Conservation (phyloP, 2,329 filamentous ascomycete species). For the Neofusicoccum laricinum region DNA sequence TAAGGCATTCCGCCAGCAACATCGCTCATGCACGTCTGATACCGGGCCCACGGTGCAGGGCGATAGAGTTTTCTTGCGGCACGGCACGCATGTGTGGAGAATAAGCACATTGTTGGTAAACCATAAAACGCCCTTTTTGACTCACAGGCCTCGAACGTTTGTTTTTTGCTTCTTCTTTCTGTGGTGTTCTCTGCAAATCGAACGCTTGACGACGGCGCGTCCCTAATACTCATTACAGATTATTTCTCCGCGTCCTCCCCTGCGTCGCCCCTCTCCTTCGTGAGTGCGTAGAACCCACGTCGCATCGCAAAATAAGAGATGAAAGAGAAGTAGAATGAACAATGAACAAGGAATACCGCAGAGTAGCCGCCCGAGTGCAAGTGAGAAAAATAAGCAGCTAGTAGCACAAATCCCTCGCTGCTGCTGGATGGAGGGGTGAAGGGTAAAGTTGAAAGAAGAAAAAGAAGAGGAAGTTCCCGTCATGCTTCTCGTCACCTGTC, state of each 20-base stretch:
- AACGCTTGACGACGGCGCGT: background rate
- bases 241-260: slow-evolving; percentile 1
- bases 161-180: background rate
- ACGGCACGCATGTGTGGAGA: background rate
- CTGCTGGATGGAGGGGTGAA: background rate
- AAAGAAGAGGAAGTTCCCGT: background rate
- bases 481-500: slow-evolving; percentile 11
- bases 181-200: background rate
- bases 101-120: no score
- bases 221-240: slow-evolving; percentile 25
- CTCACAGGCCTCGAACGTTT: background rate
- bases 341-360: slow-evolving; percentile 5
- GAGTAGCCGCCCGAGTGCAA: background rate
- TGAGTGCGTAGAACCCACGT: background rate
- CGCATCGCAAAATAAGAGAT: background rate
- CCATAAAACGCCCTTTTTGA: background rate
- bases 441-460: background rate
- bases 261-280: background rate
- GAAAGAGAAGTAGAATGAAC: background rate
- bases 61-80: background rate
- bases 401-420: slow-evolving; percentile 12
- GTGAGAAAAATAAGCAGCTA: slow-evolving; percentile 7
- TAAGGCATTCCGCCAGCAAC: background rate
- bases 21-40: no score
- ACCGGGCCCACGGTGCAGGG: no score